These are phyloP conservation scores for Ophiosphaerella herpotricha DNA, from an alignment of 2,329 filamentous ascomycete genomes.

Conservation along the genomic window DNA sequence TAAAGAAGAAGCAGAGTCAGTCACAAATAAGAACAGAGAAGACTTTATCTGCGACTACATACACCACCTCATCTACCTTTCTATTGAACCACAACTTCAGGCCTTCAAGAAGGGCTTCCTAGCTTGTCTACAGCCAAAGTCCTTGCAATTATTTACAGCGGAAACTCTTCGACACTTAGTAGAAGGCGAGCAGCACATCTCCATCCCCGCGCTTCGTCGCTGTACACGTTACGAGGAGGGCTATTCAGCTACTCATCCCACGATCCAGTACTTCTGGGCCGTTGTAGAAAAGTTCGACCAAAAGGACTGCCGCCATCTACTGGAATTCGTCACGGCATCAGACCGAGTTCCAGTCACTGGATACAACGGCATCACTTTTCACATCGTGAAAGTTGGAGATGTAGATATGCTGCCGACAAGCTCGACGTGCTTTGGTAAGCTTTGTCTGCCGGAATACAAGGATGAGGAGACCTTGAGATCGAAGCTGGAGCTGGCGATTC, in stretches of 20 bases:
- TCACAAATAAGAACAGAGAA: conserved; percentile 78
- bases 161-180: conserved; percentile 73
- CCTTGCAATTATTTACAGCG: conserved; percentile 57
- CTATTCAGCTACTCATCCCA: conserved; percentile 70
- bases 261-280: conserved; percentile 82
- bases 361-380: conserved; percentile 79
- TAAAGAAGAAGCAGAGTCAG: conserved; percentile 68
- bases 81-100: conserved; percentile 74
- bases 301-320: conserved; percentile 72
- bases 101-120: conserved; percentile 84
- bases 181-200: conserved; percentile 82
- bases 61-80: conserved; percentile 77
- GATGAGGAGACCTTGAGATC: conserved; percentile 70
- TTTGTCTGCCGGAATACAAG: conserved; percentile 83
- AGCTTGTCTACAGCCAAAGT: conserved; percentile 71
- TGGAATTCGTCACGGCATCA: conserved; percentile 94
- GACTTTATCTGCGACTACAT: conserved; percentile 86
- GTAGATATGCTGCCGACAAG: conserved; percentile 72
- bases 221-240: conserved; percentile 78
- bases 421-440: conserved; percentile 89
- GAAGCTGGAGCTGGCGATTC: conserved; percentile 81
- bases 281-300: conserved; percentile 71
- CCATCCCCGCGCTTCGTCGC: conserved; percentile 72
- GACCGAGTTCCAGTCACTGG: conserved; percentile 90
- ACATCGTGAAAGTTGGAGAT: conserved; percentile 72